These are phyloP conservation scores for Rehmannia glutinosa DNA, from an alignment of 257 asterid genomes.

Conservation along the genomic window DNA sequence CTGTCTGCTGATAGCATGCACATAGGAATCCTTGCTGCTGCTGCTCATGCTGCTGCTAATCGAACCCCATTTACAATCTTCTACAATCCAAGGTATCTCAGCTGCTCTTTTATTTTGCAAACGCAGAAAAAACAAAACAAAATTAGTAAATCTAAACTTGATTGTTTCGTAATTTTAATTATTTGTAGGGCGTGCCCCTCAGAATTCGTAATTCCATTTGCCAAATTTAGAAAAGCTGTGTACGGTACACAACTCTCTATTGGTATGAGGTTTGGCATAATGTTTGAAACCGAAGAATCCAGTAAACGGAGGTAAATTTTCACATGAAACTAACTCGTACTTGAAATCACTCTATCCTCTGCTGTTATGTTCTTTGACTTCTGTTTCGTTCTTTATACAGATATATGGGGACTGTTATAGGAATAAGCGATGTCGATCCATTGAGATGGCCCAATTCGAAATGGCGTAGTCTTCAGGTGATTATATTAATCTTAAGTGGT, in stretches of 20 bases:
- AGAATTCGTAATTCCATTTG: conserved; percentile 79
- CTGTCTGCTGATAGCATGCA: conserved; percentile 99
- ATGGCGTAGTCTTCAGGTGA: conserved; percentile 95
- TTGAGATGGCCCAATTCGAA: conserved; percentile 94
- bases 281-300: conserved; percentile 98
- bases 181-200: conserved; percentile 88
- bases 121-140: background rate
- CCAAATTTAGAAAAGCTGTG: conserved; percentile 65
- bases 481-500: background rate
- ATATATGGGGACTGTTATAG: conserved; percentile 83
- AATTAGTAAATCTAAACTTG: background rate
- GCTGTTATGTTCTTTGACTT: background rate
- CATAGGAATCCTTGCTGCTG: conserved; percentile 97
- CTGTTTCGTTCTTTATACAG: conserved; percentile 26
- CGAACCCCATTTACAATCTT: conserved; percentile 80
- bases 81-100: conserved; percentile 79
- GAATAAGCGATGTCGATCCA: conserved; percentile 81
- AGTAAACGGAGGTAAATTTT: conserved; percentile 67
- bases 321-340: background rate
- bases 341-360: background rate
- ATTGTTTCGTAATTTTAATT: background rate
- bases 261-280: conserved; percentile 95
- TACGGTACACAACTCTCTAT: conserved; percentile 70
- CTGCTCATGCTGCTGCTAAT: conserved; percentile 97
- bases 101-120: background rate